Evolutionary conservation across 805 yeast species (phyloP).

Genomic region (Clavispora carvajalis): DNA sequence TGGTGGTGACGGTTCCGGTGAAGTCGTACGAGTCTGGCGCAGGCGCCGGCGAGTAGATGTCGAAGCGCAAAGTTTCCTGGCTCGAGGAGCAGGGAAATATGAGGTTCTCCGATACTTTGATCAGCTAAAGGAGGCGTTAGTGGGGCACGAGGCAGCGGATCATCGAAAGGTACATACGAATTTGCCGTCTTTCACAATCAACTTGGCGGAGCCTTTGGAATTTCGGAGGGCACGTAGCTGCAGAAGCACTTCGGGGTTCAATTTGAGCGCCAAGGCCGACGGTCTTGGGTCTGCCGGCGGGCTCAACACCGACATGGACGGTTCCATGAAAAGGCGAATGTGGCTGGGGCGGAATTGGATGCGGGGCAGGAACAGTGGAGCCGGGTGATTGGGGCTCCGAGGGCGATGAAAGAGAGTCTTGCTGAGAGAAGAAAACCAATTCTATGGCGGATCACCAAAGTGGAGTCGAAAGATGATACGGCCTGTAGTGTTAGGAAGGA

Average conservation of each 20-base stretch:
- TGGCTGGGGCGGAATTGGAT: not conserved
- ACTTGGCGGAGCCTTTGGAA: constrained; percentile 19
- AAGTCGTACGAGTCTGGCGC: constrained; percentile 12
- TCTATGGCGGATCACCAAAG: constrained; percentile 1
- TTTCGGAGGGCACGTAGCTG: constrained; percentile 19
- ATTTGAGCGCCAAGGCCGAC: constrained; percentile 23
- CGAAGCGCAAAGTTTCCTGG: constrained; percentile 33
- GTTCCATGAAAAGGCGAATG: constrained; percentile 2
- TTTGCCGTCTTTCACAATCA: constrained; percentile 33
- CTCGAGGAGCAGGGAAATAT: constrained; percentile 29
- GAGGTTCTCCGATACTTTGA: constrained; percentile 22
- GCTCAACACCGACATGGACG: constrained; percentile 10
- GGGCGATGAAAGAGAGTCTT: too few species aligned
- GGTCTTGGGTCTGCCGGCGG: constrained; percentile 16
- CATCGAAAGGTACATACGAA: constrained; percentile 20
- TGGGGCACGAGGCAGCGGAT: constrained; percentile 3
- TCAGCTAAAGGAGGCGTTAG: constrained; percentile 22
- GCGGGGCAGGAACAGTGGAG: not conserved
- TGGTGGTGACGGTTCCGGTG: constrained; percentile 28
- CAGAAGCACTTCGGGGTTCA: constrained; percentile 23
- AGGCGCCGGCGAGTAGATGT: constrained; percentile 21
- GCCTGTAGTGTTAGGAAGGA: constrained; percentile 7
- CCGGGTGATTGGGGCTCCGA: not conserved
- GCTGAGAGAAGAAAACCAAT: not conserved
- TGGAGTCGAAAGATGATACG: constrained; percentile 2